Conservation (phyloP, 352 stramenopile species). For the Globisporangium parvum region DNA sequence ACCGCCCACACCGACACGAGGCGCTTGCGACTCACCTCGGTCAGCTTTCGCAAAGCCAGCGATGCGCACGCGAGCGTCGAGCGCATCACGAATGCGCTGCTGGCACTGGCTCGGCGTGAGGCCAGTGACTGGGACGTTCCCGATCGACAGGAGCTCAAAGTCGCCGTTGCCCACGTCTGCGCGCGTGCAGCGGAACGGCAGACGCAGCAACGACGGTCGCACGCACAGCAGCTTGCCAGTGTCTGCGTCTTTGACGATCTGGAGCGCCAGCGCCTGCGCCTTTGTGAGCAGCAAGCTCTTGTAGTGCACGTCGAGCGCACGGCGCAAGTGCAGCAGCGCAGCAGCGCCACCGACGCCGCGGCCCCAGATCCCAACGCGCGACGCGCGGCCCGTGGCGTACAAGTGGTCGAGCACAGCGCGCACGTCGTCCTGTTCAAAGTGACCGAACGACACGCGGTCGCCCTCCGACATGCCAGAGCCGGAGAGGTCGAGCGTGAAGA, state of each 20-base stretch:
- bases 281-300: slow-evolving; percentile 36
- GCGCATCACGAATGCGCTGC: slow-evolving; percentile 25
- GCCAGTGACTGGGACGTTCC: slow-evolving; percentile 34
- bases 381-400: slow-evolving; percentile 51
- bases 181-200: slow-evolving; percentile 51
- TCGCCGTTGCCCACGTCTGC: slow-evolving; percentile 54
- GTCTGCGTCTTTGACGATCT: slow-evolving; percentile 40
- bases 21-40: neutral
- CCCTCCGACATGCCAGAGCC: slow-evolving; percentile 62
- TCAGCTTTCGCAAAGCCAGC: slow-evolving; percentile 18
- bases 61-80: slow-evolving; percentile 17
- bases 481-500: slow-evolving; percentile 70
- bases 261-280: slow-evolving; percentile 27
- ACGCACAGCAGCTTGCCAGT: slow-evolving; percentile 41
- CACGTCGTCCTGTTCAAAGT: slow-evolving; percentile 66
- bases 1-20: slow-evolving; percentile 4
- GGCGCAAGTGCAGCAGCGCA: slow-evolving; percentile 45
- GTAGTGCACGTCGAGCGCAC: slow-evolving; percentile 36
- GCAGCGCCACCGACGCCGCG: slow-evolving; percentile 54
- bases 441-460: slow-evolving; percentile 59
- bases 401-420: slow-evolving; percentile 53
- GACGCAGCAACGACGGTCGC: slow-evolving; percentile 25
- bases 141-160: slow-evolving; percentile 63
- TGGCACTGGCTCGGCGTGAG: slow-evolving; percentile 29
- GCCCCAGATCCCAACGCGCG: slow-evolving; percentile 56